Percentiles rank a stretch among this genome's conserved stretches.
Evolutionary conservation across 2,329 filamentous ascomycete species (phyloP).

Genomic region (Pseudocercospora pini-densiflorae): DNA sequence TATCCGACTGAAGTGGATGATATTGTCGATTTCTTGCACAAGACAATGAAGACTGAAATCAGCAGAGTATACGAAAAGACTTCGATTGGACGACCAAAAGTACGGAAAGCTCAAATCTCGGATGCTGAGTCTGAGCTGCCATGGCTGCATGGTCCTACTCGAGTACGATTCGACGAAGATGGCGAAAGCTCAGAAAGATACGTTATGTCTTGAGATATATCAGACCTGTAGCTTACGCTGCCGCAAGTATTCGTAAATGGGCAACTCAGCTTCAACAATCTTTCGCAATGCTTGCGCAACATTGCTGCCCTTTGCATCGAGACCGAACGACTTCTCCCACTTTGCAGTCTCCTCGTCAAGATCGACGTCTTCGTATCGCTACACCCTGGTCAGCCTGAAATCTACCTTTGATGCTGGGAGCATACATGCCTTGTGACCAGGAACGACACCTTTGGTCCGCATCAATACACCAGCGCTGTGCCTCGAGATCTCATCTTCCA

Average conservation of each 20-base stretch:
- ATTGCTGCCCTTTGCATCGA: not conserved
- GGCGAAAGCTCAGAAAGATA: not conserved
- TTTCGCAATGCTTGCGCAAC: not conserved
- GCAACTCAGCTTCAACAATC: not conserved
- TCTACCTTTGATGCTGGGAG: not conserved
- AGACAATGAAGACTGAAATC: slow-evolving; percentile 1
- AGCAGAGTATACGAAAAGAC: not conserved
- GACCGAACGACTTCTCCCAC: not conserved
- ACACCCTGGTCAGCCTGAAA: not conserved
- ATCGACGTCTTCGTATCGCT: not conserved
- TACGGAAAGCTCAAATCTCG: not conserved
- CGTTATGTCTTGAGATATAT: not conserved
- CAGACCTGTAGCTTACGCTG: not conserved
- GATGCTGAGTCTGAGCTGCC: not conserved
- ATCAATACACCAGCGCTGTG: not conserved
- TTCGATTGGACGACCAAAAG: not conserved
- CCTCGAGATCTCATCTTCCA: not conserved
- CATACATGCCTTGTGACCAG: not conserved
- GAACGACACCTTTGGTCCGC: not conserved
- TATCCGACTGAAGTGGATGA: slow-evolving; percentile 24
- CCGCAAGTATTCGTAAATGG: not conserved
- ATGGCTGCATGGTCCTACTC: not conserved
- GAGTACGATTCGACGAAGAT: not conserved
- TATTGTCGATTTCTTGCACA: slow-evolving; percentile 23
- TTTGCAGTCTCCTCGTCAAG: not conserved